Evolutionary conservation across 2,329 filamentous ascomycete species (phyloP), one percentile per base, ranked within the genome.

Genomic region (Microcera coccophila): DNA sequence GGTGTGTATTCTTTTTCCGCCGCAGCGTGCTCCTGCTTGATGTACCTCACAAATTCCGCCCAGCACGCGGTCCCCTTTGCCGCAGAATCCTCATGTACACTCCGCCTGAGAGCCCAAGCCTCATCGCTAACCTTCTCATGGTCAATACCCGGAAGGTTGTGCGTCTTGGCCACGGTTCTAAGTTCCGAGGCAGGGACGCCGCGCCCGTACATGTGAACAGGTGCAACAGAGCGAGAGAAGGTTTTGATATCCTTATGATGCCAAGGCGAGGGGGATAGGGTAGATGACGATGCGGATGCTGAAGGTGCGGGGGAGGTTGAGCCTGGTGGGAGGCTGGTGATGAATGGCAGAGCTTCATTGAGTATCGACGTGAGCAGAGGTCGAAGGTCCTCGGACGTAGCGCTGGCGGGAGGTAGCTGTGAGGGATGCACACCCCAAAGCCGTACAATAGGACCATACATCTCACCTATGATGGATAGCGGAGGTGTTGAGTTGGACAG

Each of bases 71-170:
- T 81, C 8, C 78, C 74, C 18, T 55, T 55, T 29, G 63, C 65
- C 15, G 69, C 64, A 5, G 62, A 65, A 55, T 84, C 73, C 44
- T 68, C 67, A 59, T 89, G 85, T 32, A 76, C 64, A 59, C 80
- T 85, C 34, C 73, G 73, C 42, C 85, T 74, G 31, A 78, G 78
- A 40, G 75, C 75, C 85, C 85, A 89, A 15, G 70, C 74, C 63
- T 85, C 82, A 2, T 59, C 39, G 18, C 49, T 52, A 15, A 57
- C 22, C 26, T 52, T 55, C 5, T 38, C 28, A 7, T 45, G 48
- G 19, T 44, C 44, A 14, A 60, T 45, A 9, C 55, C 47, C 1
- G 57, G 52, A 4, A 58, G 57, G 39, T 61, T 59, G 46, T 64
- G 61, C 45, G 60, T 55, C 26, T 62, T 56, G 7, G 66, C 65